A percentile compares a stretch with the other conserved stretches of the same genome.
These are phyloP conservation scores for Phragmites australis DNA, from an alignment of 176 grass and related monocot genomes.

Conservation along the genomic window DNA sequence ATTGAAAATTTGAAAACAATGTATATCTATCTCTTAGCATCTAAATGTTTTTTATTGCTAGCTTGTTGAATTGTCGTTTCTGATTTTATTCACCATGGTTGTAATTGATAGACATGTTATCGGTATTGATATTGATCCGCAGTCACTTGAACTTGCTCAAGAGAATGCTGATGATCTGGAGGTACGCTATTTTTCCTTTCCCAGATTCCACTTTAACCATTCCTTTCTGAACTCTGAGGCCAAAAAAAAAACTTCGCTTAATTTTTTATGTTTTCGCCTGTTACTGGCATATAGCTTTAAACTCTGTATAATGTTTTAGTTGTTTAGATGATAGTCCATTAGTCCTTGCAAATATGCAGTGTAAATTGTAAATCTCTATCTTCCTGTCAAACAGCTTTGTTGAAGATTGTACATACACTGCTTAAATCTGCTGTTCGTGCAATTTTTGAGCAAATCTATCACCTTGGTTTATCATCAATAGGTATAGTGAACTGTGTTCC, in stretches of 20 bases:
- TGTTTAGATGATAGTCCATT: not conserved
- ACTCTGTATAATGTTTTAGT: not conserved
- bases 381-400: not conserved
- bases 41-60: not conserved
- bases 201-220: not conserved
- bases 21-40: not conserved
- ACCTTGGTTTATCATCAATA: slow-evolving; percentile 10
- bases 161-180: slow-evolving; percentile 74
- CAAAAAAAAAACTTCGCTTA: not conserved
- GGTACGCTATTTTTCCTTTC: slow-evolving; percentile 44
- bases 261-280: slow-evolving; percentile 13
- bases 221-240: slow-evolving; percentile 23
- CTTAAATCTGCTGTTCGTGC: slow-evolving; percentile 3
- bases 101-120: slow-evolving; percentile 65
- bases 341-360: not conserved
- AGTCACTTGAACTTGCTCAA: slow-evolving; percentile 86
- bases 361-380: not conserved
- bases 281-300: not conserved
- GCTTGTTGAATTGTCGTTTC: not conserved
- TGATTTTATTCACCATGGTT: slow-evolving; percentile 21
- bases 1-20: not conserved
- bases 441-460: not conserved
- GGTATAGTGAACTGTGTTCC: not conserved
- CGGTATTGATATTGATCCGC: slow-evolving; percentile 73
- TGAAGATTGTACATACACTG: not conserved